These are phyloP conservation scores for Butyriboletus regius DNA, from an alignment of 1,284 basidiomycete species.

Conservation along the genomic window DNA sequence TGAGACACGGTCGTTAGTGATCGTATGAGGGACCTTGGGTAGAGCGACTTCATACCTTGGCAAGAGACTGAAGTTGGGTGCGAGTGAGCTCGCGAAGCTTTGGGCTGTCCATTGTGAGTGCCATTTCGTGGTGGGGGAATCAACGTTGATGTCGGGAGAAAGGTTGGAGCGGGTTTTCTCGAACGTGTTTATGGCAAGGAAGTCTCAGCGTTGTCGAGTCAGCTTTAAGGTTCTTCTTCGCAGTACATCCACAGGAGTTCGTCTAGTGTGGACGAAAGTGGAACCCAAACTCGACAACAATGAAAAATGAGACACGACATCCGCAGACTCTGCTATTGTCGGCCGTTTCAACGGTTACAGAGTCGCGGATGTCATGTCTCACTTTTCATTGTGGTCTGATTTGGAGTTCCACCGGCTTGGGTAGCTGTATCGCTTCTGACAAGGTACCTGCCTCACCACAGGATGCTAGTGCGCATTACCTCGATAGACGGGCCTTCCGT, in stretches of 20 bases:
- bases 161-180: background rate
- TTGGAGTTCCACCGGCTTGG: background rate
- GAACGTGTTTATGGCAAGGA: background rate
- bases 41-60: slow-evolving; percentile 16
- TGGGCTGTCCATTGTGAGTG: slow-evolving; percentile 12
- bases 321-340: no score
- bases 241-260: background rate
- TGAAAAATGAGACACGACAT: background rate
- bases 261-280: background rate
- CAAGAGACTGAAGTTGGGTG: slow-evolving; percentile 23
- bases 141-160: background rate
- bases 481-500: background rate
- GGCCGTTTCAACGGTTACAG: no score
- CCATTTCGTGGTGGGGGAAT: background rate
- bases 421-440: background rate
- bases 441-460: background rate
- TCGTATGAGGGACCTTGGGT: no score
- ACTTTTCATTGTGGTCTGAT: background rate
- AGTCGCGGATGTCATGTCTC: background rate
- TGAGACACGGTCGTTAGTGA: background rate
- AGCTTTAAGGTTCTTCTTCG: background rate
- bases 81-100: slow-evolving; percentile 21
- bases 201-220: background rate
- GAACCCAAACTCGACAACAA: background rate
- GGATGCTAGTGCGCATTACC: background rate